Percentiles rank a stretch among this genome's conserved stretches.
Conservation (phyloP, 2,329 filamentous ascomycete genomes). For the Ramularia collo-cygni region DNA sequence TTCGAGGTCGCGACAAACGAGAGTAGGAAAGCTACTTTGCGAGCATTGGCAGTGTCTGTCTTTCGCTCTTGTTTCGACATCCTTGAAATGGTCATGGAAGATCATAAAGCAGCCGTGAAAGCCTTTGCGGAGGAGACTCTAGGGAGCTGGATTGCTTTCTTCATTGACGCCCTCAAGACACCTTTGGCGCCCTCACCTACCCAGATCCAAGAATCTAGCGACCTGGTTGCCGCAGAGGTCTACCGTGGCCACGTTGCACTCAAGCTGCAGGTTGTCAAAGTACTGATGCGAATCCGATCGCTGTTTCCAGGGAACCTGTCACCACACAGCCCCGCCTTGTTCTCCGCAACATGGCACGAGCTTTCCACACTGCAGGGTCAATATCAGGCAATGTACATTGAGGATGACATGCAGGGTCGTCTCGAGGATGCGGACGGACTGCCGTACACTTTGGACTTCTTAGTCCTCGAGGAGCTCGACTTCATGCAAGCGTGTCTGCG, state of each 20-base stretch:
- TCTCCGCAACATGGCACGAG: constrained; percentile 85
- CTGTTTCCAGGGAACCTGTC: constrained; percentile 78
- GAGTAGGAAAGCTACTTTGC: constrained; percentile 61
- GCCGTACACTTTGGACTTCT: constrained; percentile 90
- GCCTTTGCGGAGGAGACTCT: constrained; percentile 83
- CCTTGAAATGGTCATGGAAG: constrained; percentile 92
- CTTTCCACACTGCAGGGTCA: constrained; percentile 63
- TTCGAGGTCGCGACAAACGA: constrained; percentile 76
- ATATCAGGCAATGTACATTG: constrained; percentile 79
- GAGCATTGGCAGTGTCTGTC: constrained; percentile 80
- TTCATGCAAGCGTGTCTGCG: constrained; percentile 87
- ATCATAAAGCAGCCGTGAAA: constrained; percentile 79
- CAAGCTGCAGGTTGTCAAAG: constrained; percentile 87
- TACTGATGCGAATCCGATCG: constrained; percentile 77
- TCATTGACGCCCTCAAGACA: constrained; percentile 69
- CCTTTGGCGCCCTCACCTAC: constrained; percentile 57
- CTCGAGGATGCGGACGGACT: constrained; percentile 84
- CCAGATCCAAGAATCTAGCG: constrained; percentile 56
- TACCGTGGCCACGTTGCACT: constrained; percentile 80
- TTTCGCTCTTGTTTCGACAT: constrained; percentile 91
- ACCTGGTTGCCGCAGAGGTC: constrained; percentile 49
- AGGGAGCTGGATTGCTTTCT: constrained; percentile 77
- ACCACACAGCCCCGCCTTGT: constrained; percentile 74
- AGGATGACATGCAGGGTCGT: constrained; percentile 76
- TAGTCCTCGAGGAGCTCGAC: constrained; percentile 89